Evolutionary conservation across 148 eudicot genomes (phyloP), one percentile per base, ranked within the genome.

Genomic region (Nyssa sinensis): DNA sequence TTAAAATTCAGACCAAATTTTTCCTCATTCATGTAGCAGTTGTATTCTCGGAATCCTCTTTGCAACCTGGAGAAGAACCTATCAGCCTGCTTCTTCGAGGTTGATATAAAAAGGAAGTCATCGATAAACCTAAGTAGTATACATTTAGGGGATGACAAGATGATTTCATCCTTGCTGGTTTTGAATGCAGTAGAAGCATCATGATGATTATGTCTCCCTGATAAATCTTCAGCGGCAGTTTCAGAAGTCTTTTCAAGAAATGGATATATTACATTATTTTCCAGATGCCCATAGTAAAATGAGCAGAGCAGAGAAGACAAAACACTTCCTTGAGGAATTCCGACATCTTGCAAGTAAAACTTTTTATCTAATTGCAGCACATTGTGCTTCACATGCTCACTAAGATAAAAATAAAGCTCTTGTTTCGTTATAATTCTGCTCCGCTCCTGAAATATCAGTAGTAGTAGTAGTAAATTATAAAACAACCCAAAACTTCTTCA

Each of bases 251-350:
- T 89, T 28, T 78, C 73, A 37, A 95, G 83, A 69, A 81, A 82
- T 62, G 99, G 99, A 72, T 78, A 75, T 51, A 92, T 65, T 4
- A 81, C 70, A 67, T 66, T 80, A 49, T 75, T 86, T 80, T 95
- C 97, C 82, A 95, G 53, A 80, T 90, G 86, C 35, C 97, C 99
- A 69, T 82, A 92, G 75, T 95, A 95, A 76, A 90, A 79, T 70
- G 97, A 90, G 78, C 96, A 92, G 55, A 95, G 89, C 77, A 89
- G 79, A 58, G 96, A 77, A 29, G 99, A 92, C 75, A 92, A 70
- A 65, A 83, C 83, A 84, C 99, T 90, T 74, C 99, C 99, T 84
- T 95, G 99, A 69, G 99, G 86, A 78, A 95, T 95, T 69, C 97
- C 99, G 69, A 95, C 90, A 68, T 59, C 62, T 88, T 95, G 99